Evolutionary conservation across 371 early-diverging fungal genomes (phyloP).

Genomic region (Amoeboaphelidium occidentale): DNA sequence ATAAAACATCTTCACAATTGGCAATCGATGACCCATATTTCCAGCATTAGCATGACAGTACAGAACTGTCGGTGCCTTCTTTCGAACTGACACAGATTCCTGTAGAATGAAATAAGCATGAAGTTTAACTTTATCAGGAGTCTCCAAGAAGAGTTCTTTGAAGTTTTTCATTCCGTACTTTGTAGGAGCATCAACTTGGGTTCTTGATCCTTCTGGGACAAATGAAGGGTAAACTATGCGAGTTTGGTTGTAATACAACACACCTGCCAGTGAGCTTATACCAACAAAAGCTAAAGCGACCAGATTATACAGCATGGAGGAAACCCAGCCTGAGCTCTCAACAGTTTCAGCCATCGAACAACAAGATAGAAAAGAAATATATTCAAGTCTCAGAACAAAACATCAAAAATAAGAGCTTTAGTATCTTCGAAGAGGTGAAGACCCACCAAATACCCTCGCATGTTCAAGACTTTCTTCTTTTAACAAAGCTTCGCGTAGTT

Average conservation of each 20-base stretch:
- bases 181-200: constrained; percentile 14
- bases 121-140: constrained; percentile 51
- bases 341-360: too few relatives aligned
- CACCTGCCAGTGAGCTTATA: neutral
- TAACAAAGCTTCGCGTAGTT: too few relatives aligned
- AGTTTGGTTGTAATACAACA: neutral
- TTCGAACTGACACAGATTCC: constrained; percentile 1
- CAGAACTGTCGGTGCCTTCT: neutral
- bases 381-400: too few relatives aligned
- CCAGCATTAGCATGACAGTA: constrained; percentile 63
- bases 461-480: too few relatives aligned
- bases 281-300: too few relatives aligned
- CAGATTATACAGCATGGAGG: too few relatives aligned
- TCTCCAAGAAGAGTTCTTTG: constrained; percentile 41
- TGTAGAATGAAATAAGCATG: constrained; percentile 42
- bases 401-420: too few relatives aligned
- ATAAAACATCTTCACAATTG: constrained; percentile 50
- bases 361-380: too few relatives aligned
- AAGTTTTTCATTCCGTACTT: constrained; percentile 23
- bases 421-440: too few relatives aligned
- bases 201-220: constrained; percentile 10
- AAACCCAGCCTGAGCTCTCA: too few relatives aligned
- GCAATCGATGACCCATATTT: constrained; percentile 82
- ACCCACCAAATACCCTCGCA: too few relatives aligned
- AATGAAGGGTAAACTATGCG: neutral